Base-by-base conservation (phyloP, 1,284 basidiomycete species). In the Ceratobasidium sp. region DNA sequence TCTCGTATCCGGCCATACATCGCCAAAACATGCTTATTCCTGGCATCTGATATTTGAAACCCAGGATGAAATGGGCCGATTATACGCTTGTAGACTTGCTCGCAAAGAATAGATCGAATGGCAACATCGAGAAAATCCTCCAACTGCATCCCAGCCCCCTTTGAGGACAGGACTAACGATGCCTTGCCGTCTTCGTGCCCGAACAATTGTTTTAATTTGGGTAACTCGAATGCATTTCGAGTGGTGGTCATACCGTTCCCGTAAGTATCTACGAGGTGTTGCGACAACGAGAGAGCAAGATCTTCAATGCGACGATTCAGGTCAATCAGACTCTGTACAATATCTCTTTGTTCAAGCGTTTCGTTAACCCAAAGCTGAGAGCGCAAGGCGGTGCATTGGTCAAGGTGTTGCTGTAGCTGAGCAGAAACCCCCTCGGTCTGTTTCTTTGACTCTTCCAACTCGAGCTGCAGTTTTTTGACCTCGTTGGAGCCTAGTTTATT, bases 281-380 rank as follows among this genome's bases (percentile, higher is more conserved):
- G 53, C 1, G 64, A 56, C 1, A 68, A 39, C 14, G 54, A 27
- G 6, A 53, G 64, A 2, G 53, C 64, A 4, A 68, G 1, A 21
- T 68, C 54, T n/a, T 57, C 64, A 11, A 68, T 50, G 16, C 36
- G 13, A n/a, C 64, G 53, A 21, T 68, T 68, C 14, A 68, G 13
- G 25, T 68, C 64, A 11, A 56, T 68, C 21, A 68, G 36, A 19
- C 29, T 23, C 23, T 46, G 53, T 11, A 64, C 64, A 2, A 70
- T 47, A 7, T 59, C 52, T 5, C 56, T 64, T 25, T 62, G 69
- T 46, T 70, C 69, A 0, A 27, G 42, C 16, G 49, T 58, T 23
- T 70, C 69, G 13, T 67, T 53, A 5, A 70, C 36, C 14, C 58
- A 54, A 23, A 70, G 62, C 9, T 67, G 53, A 6, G 53, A 57